phyloP scores from a whole-genome alignment of 1,284 basidiomycete genomes.

The Stygiomarasmius scandens region DNA sequence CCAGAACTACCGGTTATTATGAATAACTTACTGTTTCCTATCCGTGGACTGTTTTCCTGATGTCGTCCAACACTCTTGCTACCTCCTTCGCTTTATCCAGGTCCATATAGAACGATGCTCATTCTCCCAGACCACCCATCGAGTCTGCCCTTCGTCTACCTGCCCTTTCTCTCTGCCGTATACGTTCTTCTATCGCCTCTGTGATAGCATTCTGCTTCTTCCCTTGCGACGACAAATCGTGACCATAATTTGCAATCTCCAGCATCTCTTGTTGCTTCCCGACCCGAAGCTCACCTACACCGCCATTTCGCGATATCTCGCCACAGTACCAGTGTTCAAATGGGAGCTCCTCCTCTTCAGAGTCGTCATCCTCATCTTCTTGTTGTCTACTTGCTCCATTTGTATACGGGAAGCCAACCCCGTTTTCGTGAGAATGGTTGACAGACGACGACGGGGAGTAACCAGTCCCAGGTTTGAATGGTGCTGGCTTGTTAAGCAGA shows the following conservation, averaged over 20 bases:
- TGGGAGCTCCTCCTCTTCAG: constrained; percentile 59
- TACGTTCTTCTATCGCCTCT: constrained; percentile 25
- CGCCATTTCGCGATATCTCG: constrained; percentile 76
- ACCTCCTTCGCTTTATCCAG: constrained; percentile 49
- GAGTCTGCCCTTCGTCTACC: constrained; percentile 37
- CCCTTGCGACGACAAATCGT: constrained; percentile 37
- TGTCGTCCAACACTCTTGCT: constrained; percentile 69
- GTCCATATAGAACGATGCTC: constrained; percentile 70
- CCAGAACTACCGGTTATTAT: too few relatives aligned
- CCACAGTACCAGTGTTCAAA: constrained; percentile 86
- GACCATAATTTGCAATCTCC: constrained; percentile 80
- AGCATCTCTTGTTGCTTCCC: constrained; percentile 75
- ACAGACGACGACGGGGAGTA: too few relatives aligned
- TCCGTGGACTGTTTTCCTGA: too few relatives aligned
- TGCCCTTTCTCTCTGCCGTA: too few relatives aligned
- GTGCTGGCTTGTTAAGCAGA: too few relatives aligned
- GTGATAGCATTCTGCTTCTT: constrained; percentile 24
- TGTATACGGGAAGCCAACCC: too few relatives aligned
- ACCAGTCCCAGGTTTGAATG: too few relatives aligned
- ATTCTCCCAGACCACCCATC: constrained; percentile 45
- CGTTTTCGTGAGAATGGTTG: constrained; percentile 28
- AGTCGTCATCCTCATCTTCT: too few relatives aligned
- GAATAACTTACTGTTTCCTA: too few relatives aligned
- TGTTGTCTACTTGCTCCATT: too few relatives aligned
- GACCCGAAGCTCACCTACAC: constrained; percentile 75